Evolutionary conservation across 2,329 filamentous ascomycete genomes (phyloP).

Genomic region (Colletotrichum filicis): DNA sequence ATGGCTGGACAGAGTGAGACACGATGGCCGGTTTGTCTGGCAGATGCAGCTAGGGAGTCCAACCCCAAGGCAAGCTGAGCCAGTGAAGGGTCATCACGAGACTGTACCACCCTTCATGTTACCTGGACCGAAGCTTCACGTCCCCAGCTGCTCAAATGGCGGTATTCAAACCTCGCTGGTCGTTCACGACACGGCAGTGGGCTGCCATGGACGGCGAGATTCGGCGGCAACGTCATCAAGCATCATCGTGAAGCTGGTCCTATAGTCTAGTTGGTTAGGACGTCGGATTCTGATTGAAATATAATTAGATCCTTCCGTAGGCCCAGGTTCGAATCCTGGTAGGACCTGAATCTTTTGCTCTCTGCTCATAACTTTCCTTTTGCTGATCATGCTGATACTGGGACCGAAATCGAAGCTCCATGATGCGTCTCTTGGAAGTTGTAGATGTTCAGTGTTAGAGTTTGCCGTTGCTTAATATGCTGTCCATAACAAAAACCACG

Average conservation of each 20-base stretch:
- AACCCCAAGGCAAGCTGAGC: neutral
- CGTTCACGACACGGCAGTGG: neutral
- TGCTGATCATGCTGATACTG: neutral
- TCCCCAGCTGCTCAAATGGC: neutral
- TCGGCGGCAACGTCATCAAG: neutral
- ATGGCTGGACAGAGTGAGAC: conserved; percentile 51
- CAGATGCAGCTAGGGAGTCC: neutral
- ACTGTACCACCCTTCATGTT: neutral
- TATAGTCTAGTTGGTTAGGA: conserved; percentile 34
- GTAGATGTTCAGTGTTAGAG: neutral
- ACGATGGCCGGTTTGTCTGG: too few relatives aligned
- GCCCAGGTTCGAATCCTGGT: conserved; percentile 32
- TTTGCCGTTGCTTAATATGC: neutral
- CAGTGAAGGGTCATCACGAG: neutral
- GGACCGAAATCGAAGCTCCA: too few relatives aligned
- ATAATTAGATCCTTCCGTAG: conserved; percentile 16
- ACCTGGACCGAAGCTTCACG: too few relatives aligned
- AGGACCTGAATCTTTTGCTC: conserved; percentile 1
- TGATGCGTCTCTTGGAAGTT: neutral
- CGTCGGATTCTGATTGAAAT: conserved; percentile 29
- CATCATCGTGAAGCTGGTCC: neutral
- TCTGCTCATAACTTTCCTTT: neutral
- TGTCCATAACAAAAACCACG: too few relatives aligned
- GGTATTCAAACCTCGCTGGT: neutral
- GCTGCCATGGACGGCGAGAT: neutral